Evolutionary conservation across 2,329 filamentous ascomycete species (phyloP), one percentile per base, ranked within the genome.

Genomic region (Curvularia sp.): DNA sequence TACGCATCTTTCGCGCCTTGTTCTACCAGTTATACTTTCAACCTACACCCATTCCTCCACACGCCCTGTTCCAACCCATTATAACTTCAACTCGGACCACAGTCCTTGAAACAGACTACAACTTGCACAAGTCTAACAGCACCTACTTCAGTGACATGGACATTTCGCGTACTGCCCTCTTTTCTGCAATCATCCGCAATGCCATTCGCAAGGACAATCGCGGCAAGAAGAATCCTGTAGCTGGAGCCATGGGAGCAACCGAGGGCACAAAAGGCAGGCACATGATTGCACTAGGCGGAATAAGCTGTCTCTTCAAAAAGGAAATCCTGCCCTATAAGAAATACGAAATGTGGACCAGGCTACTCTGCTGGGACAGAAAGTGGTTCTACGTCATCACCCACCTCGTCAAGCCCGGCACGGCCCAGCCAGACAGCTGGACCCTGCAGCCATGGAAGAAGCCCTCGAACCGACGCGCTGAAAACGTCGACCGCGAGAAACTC

Each of bases 101-200:
- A 1, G 79, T 90, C 53, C 83, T 90, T 66, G 92, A 96, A 78
- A 92, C 89, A 69, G 93, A 97, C 79, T 92, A 93, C 80, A 94
- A 95, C 79, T 73, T 92, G 42, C 90, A 94, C 83, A 93, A 93
- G 75, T 88, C 88, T 61, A 92, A 93, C 80, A 87, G 86, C 67
- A 96, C 93, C 28, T 96, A 96, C 81, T 96, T 96, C 74, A 82
- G 87, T 65, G 92, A 96, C 77, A 87, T 96, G 65, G 93, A 96
- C 77, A 85, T 94, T 59, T 87, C 89, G 38, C 90, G 95, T 55
- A 90, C 90, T 0, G 91, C 96, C 64, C 86, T 95, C 8, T 87
- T 96, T 52, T 89, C 87, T 7, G 77, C 77, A 1, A 66, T 84
- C 0, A 77, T 83, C 34, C 76, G 80, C 13, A 80, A 77, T 18